These are phyloP conservation scores for Suillus bovinus DNA, from an alignment of 768 basidiomycete species.

Conservation along the genomic window DNA sequence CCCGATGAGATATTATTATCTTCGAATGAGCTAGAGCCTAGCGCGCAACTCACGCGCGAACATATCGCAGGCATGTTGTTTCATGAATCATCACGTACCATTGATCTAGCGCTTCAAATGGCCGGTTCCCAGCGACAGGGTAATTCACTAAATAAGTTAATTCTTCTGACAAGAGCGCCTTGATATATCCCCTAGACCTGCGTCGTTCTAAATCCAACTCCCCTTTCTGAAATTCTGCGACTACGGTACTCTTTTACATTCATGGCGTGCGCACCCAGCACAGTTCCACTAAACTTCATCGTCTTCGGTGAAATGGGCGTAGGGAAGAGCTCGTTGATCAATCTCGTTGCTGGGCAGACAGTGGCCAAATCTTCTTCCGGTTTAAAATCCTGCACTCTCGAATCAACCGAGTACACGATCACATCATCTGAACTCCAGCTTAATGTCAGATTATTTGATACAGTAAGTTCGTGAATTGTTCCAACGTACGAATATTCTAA, in stretches of 20 bases:
- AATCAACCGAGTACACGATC: neutral
- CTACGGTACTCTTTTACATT: neutral
- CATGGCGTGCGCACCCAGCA: neutral
- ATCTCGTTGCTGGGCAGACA: conserved; percentile 9
- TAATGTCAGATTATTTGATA: neutral
- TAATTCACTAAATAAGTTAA: neutral
- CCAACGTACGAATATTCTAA: neutral
- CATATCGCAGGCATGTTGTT: neutral
- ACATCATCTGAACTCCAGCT: neutral
- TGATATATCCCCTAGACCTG: neutral
- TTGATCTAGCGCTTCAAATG: neutral
- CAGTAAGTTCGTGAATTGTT: neutral
- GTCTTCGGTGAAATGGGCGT: conserved; percentile 14
- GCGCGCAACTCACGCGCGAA: neutral
- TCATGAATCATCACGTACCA: neutral
- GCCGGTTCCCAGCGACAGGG: neutral
- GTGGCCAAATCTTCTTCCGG: conserved; percentile 5
- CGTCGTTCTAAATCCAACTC: neutral
- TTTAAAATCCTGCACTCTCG: conserved; percentile 8
- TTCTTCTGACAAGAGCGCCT: neutral
- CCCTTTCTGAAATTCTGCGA: neutral
- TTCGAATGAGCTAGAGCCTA: neutral
- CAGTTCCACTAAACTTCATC: conserved; percentile 2
- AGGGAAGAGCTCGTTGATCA: conserved; percentile 13
- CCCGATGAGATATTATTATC: neutral